Base-by-base conservation (phyloP, 352 stramenopile genomes). In the Pythium aquatile region DNA sequence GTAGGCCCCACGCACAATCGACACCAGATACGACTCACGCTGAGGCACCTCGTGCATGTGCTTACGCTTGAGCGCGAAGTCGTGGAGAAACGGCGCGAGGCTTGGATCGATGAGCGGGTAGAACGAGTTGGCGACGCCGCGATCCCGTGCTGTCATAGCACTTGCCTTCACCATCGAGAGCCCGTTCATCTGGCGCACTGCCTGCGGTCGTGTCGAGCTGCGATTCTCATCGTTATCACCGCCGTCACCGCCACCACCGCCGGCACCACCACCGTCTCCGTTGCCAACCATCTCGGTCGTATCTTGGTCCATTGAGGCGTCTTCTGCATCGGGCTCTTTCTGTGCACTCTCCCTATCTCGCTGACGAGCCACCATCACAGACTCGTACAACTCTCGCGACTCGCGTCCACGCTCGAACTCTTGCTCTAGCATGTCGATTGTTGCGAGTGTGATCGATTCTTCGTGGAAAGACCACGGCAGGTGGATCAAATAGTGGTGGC, bases 401-500 rank as follows among this genome's bases (percentile, higher is more conserved):
- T 73, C 78, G 17, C 85, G 80, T 7, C 85, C 85, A 32, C 85
- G 78, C 52, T 93, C 85, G 65, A 93, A 91, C 66, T 91, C 85
- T 52, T 79, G 70, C 66, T 93, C 85, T 35, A 93, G 62, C 47
- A 81, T 85, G 58, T 91, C 81, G 40, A 91, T 91, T 28, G 79
- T 90, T 24, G 85, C 81, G 17, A 78, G 56, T 20, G 79, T 74
- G 20, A 93, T 89, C 24, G 81, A 83, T 44, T 93, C 85, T 29
- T 86, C 81, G 55, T 92, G 76, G 32, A 93, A 92, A 10, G 85
- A 91, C 40, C 81, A 81, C 32, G 85, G 85, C 40, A 93, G 52
- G 42, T 93, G 78, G 20, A 93, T 93, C 33, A 93, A 62, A 51
- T 93, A 93, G 52, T 91, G 85, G 51, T 93, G 78, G 1, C 85